Evolutionary conservation across 2,329 filamentous ascomycete genomes (phyloP).

Genomic region (Penicillium sp.): DNA sequence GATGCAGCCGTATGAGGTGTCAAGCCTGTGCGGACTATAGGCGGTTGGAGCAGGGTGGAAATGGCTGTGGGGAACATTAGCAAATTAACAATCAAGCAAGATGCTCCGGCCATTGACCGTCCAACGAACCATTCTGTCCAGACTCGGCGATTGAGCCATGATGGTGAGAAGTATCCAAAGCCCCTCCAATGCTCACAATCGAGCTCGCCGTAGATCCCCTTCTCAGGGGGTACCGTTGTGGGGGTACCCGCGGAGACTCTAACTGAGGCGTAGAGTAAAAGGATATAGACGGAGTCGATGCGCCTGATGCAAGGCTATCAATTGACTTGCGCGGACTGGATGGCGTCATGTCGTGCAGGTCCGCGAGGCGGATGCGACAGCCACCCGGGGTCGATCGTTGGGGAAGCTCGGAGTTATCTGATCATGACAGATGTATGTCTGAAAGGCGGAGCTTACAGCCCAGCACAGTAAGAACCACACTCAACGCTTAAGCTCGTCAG

Average conservation of each 20-base stretch:
- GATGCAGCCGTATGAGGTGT: conserved; percentile 67
- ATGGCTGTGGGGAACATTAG: conserved; percentile 58
- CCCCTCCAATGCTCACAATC: conserved; percentile 79
- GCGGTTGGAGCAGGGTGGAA: conserved; percentile 84
- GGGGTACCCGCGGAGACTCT: conserved; percentile 34
- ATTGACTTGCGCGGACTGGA: conserved; percentile 60
- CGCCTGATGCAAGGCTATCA: conserved; percentile 58
- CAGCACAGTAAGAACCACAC: neutral
- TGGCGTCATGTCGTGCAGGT: conserved; percentile 55
- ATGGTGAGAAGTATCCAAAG: conserved; percentile 63
- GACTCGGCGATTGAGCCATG: conserved; percentile 63
- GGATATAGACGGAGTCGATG: conserved; percentile 48
- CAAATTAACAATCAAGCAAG: conserved; percentile 10
- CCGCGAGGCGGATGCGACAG: conserved; percentile 33
- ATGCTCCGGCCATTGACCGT: neutral
- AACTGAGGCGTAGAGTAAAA: conserved; percentile 45
- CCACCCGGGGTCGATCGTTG: conserved; percentile 29
- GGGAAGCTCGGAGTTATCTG: conserved; percentile 30
- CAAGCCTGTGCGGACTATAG: conserved; percentile 83
- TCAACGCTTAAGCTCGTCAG: neutral
- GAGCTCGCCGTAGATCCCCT: conserved; percentile 84
- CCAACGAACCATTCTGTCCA: conserved; percentile 68
- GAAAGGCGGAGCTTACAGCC: conserved; percentile 1
- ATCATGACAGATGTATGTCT: conserved; percentile 33
- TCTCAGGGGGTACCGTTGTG: conserved; percentile 44